Base-by-base conservation (phyloP, 192 early-diverging fungal species). In the Coemansia sp. region DNA sequence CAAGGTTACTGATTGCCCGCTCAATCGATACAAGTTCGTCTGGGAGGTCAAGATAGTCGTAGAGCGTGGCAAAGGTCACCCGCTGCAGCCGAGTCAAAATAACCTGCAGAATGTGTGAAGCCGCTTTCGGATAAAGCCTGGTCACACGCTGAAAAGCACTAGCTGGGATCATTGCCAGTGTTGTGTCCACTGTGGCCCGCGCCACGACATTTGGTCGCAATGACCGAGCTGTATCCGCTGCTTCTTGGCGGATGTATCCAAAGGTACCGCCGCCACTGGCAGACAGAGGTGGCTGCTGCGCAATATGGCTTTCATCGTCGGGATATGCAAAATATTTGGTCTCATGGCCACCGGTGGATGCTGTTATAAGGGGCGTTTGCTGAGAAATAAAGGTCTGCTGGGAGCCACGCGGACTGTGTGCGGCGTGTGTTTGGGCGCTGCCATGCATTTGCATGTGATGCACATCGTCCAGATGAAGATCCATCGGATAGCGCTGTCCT, bases 31-130 rank as follows among this genome's bases (percentile, higher is more conserved):
- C 84, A 3, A 98, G 85, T 65, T 97, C 95, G 56, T 90, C 88
- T 5, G 92, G 91, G 48, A 97, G 72, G 8, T 92, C 93, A 2
- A 97, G 85, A 65, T 97, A 98, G 61, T 90, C 86, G 71, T 94
- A 90, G 61, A 96, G 88, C 5, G 94, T 95, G 70, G 93, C 84
- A 73, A 95, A 88, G 0, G 97, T 98, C 45, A 97, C 96, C 1
- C 97, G 88, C 78, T 98, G 94, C 67, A 99, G 93, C 40, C 97
- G 88, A 2, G 95, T 95, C 67, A 99, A 69, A 64, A 99, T 96
- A 15, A 98, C 95, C 66, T 96, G 97, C 5, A 94, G 89, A 42
- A 99, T 96, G 64, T 96, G 94, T 40, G 97, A 92, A 0, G 92
- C 94, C 0, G 97, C 92, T 56, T 91, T 89, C 19, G 97, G 95